A percentile compares a stretch with the other conserved stretches of the same genome.
Evolutionary conservation across 345 rosid genomes (phyloP).

Genomic region (Carallia brachiata): DNA sequence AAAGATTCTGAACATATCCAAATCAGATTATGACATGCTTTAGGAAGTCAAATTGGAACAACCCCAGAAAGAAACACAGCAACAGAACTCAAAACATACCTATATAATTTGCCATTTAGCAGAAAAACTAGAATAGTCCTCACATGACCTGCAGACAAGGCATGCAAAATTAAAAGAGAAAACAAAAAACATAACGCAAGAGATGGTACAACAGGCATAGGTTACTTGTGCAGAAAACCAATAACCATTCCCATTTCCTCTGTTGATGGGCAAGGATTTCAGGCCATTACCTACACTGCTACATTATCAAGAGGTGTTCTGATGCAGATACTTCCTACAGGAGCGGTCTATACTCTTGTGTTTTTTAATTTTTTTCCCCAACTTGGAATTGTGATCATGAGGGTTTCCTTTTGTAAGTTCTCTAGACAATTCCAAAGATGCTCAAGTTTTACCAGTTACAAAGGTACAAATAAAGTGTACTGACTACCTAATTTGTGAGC

Average conservation of each 20-base stretch:
- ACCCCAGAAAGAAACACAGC: slow-evolving; percentile 1
- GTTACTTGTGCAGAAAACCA: neutral
- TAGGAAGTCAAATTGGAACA: neutral
- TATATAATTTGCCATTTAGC: neutral
- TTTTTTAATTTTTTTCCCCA: no score
- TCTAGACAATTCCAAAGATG: no score
- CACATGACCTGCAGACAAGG: slow-evolving; percentile 1
- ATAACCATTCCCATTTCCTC: neutral
- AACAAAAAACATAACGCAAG: neutral
- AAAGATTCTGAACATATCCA: neutral
- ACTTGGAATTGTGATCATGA: no score
- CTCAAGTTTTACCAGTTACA: no score
- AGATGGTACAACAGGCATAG: neutral
- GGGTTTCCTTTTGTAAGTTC: no score
- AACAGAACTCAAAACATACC: slow-evolving; percentile 7
- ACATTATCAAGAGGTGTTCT: no score
- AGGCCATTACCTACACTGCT: neutral
- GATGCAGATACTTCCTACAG: no score
- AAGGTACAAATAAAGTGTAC: no score
- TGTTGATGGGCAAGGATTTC: neutral
- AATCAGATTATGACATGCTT: neutral
- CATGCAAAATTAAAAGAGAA: neutral
- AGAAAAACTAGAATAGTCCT: neutral
- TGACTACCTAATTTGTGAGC: no score
- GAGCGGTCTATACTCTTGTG: no score